These are phyloP conservation scores for Chlorophyllum brunneum DNA, from an alignment of 768 basidiomycete species.

Conservation along the genomic window DNA sequence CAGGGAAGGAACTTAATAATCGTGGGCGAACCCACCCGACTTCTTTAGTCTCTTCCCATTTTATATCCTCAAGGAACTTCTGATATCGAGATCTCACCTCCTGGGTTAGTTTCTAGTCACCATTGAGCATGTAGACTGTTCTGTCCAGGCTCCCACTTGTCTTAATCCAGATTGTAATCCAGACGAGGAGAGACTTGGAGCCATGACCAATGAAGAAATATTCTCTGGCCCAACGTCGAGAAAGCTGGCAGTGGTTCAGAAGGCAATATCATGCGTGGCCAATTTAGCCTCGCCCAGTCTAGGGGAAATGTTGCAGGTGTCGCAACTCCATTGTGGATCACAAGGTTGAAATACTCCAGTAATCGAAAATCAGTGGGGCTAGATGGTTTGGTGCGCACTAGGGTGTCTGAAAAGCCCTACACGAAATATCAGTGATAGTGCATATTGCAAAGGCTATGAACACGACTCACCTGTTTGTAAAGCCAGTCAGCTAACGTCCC, in stretches of 20 bases:
- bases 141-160: neutral
- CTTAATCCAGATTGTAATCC: no score
- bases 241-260: neutral
- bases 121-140: neutral
- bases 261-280: neutral
- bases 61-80: neutral
- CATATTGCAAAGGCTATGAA: neutral
- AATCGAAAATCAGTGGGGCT: neutral
- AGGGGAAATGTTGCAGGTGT: neutral
- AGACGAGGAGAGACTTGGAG: neutral
- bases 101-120: neutral
- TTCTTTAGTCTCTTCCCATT: no score
- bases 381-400: neutral
- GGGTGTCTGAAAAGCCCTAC: neutral
- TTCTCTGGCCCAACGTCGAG: neutral
- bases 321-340: neutral
- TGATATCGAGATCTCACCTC: neutral
- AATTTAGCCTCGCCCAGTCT: neutral
- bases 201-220: neutral
- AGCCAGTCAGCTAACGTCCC: neutral
- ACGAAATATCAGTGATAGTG: neutral
- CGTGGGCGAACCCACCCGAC: no score
- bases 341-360: neutral
- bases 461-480: neutral
- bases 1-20: no score